Evolutionary conservation across 192 early-diverging fungal species (phyloP).

Genomic region (Linnemannia zychae): DNA sequence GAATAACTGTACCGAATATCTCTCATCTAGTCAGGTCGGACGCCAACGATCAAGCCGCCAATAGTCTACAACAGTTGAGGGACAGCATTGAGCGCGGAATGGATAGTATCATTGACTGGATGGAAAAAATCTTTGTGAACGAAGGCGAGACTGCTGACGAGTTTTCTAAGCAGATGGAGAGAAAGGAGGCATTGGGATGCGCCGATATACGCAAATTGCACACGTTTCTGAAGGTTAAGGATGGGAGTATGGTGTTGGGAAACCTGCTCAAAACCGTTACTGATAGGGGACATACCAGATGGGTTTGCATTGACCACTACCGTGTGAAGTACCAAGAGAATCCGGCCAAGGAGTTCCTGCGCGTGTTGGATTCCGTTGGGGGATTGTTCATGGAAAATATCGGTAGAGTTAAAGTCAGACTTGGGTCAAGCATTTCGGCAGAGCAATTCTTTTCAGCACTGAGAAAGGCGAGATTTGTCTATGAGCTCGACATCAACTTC

Average conservation of each 20-base stretch:
- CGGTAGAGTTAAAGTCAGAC: conserved; percentile 1
- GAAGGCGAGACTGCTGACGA: conserved; percentile 13
- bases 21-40: conserved; percentile 19
- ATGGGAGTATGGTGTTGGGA: neutral
- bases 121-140: conserved; percentile 19
- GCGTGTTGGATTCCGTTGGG: no score
- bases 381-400: neutral
- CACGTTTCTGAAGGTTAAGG: conserved; percentile 1
- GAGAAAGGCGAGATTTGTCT: neutral
- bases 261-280: conserved; percentile 13
- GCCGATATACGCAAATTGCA: conserved; percentile 5
- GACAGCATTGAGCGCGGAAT: conserved; percentile 6
- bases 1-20: conserved; percentile 6
- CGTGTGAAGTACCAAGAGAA: conserved; percentile 5
- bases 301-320: conserved; percentile 22
- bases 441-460: conserved; percentile 15
- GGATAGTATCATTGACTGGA: conserved; percentile 16
- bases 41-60: conserved; percentile 16
- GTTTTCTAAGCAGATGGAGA: conserved; percentile 3
- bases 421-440: neutral
- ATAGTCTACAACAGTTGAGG: neutral
- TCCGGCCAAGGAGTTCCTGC: no score
- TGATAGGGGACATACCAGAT: neutral
- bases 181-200: neutral
- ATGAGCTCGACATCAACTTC: conserved; percentile 13